phyloP scores from a whole-genome alignment of 139 green algal species.

The Chlamydomonas sp. region DNA sequence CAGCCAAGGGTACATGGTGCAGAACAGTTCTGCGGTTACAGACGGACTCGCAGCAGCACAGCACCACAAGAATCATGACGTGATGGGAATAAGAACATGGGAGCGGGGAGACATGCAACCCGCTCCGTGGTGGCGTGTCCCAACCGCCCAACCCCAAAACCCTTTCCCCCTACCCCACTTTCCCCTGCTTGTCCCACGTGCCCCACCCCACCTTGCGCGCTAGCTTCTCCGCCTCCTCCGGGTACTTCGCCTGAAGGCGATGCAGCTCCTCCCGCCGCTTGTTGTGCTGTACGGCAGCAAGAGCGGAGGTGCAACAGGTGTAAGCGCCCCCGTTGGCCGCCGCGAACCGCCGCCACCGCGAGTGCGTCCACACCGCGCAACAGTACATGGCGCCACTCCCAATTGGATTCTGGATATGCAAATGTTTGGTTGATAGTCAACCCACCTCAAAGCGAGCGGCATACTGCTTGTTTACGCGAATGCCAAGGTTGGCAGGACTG shows the following conservation, averaged over 20 bases:
- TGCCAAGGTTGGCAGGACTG: neutral
- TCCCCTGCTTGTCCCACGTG: too few species aligned
- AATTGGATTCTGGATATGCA: too few species aligned
- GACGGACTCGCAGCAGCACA: neutral
- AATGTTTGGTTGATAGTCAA: neutral
- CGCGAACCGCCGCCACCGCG: too few species aligned
- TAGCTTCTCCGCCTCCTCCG: conserved; percentile 69
- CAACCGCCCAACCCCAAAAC: too few species aligned
- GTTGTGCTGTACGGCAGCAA: conserved; percentile 75
- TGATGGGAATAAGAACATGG: too few species aligned
- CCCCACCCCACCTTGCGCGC: conserved; percentile 21
- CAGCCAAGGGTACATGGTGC: too few species aligned
- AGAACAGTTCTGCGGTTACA: too few species aligned
- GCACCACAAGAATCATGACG: neutral
- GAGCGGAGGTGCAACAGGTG: too few species aligned
- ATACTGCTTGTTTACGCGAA: conserved; percentile 75
- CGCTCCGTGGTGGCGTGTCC: neutral
- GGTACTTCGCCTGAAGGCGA: conserved; percentile 82
- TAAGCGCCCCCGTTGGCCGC: too few species aligned
- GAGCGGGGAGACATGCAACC: neutral
- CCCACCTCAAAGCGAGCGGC: conserved; percentile 79
- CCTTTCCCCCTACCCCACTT: too few species aligned
- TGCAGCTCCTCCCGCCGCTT: conserved; percentile 86
- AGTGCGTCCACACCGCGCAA: too few species aligned
- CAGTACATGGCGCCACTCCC: too few species aligned